Base-by-base conservation (phyloP, 345 rosid genomes). In the Brassica rapa region DNA sequence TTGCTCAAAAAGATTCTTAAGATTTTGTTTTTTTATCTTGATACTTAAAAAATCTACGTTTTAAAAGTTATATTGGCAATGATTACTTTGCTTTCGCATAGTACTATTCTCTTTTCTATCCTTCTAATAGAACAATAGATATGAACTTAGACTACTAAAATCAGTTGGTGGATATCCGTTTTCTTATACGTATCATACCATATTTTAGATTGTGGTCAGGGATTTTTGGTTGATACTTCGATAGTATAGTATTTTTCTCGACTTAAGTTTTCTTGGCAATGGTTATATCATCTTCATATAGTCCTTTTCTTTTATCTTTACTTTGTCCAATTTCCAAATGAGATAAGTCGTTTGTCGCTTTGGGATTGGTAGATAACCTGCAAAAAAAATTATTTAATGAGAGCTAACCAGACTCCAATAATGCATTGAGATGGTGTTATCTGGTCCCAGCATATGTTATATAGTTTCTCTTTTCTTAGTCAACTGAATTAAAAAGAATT, bases 401-500 rank as follows among this genome's bases (percentile, higher is more conserved):
- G 41, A 65, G 61, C 77, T 23, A 78, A 78, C 73, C 56, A 66
- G 69, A 79, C 73, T 49, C 68, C 73, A 73, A 79, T 79, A 79
- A 79, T 79, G 69, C 29, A 43, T 30, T 72, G 68, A 41, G 67
- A 46, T 66, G 62, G 24, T 78, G 62, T 57, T 71, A 37, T 21
- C 10, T 56, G 37, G 77, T 77, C 77, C 72, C 72, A 69, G 19
- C 29, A 41, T 14, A 46, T 1, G 57, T 68, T 39, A 60, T 60
- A 14, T 6, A 23, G 24, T 71, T 71, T 65, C 33, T 71, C 8
- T 71, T 56, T 63, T 78, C 19, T 78, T 71, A 19, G 67, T 57
- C 72, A 72, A 65, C 77, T 65, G 24, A 63, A 68, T 21, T 14
- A 51, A 29, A 7, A 63, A 32, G 5, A n/a, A 60, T 60, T 19